These are phyloP conservation scores for Jatropha curcas DNA, from an alignment of 345 rosid species.

Conservation along the genomic window DNA sequence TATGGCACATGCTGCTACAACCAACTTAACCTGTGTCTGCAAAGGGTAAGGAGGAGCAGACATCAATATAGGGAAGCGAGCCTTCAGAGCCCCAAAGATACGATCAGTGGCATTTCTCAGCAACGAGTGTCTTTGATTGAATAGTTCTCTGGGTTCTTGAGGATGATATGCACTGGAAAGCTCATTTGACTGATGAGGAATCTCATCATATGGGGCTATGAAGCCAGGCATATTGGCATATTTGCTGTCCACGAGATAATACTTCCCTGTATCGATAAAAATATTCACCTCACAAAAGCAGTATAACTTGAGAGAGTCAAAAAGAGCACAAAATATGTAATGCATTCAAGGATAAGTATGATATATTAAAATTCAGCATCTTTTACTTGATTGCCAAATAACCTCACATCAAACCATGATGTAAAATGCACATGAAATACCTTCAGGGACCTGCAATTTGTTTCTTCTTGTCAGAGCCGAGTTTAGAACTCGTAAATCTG, in stretches of 20 bases:
- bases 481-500: constrained; percentile 69
- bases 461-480: constrained; percentile 72
- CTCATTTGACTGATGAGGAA: constrained; percentile 42
- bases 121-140: constrained; percentile 71
- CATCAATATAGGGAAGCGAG: constrained; percentile 77
- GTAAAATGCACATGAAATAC: constrained; percentile 31
- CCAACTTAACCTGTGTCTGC: constrained; percentile 82
- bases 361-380: constrained; percentile 1
- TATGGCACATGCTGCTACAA: constrained; percentile 76
- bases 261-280: constrained; percentile 56
- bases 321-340: background rate
- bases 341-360: background rate
- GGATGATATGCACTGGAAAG: constrained; percentile 46
- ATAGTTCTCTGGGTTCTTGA: constrained; percentile 62
- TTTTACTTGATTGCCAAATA: background rate
- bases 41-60: constrained; percentile 91
- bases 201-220: constrained; percentile 62
- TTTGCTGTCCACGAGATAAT: constrained; percentile 70
- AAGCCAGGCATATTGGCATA: constrained; percentile 74
- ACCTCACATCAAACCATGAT: background rate
- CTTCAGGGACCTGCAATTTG: constrained; percentile 74
- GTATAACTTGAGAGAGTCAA: constrained; percentile 9
- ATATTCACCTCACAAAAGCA: constrained; percentile 7
- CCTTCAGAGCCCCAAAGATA: constrained; percentile 67
- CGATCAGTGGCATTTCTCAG: constrained; percentile 52